phyloP scores from a whole-genome alignment of 2,329 filamentous ascomycete species.

The Fusarium anthophilum region DNA sequence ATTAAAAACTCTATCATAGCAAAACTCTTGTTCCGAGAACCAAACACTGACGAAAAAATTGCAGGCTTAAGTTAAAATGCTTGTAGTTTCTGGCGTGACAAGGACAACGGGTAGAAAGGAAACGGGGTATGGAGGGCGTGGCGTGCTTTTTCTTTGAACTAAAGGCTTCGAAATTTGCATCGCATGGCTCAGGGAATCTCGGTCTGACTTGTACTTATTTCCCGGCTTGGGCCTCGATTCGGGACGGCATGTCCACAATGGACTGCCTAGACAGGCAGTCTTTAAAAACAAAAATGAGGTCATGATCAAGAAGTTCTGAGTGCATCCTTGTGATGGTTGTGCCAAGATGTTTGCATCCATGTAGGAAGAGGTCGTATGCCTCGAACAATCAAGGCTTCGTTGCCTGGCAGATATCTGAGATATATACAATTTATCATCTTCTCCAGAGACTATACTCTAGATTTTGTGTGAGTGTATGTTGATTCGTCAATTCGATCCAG shows the following conservation, averaged over 20 bases:
- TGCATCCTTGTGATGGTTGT: neutral
- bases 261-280: slow-evolving; percentile 47
- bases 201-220: slow-evolving; percentile 52
- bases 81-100: slow-evolving; percentile 42
- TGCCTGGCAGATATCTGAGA: neutral
- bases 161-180: slow-evolving; percentile 50
- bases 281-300: slow-evolving; percentile 51
- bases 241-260: slow-evolving; percentile 47
- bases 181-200: slow-evolving; percentile 52
- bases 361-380: neutral
- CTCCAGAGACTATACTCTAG: neutral
- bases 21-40: neutral
- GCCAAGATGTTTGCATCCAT: neutral
- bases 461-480: neutral
- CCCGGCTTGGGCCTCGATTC: slow-evolving; percentile 50
- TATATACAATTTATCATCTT: neutral
- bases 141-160: slow-evolving; percentile 50
- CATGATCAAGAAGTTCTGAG: slow-evolving; percentile 46
- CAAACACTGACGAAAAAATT: slow-evolving; percentile 25
- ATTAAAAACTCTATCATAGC: neutral
- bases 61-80: slow-evolving; percentile 44
- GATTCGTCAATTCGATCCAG: neutral
- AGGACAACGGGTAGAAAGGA: slow-evolving; percentile 48
- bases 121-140: slow-evolving; percentile 49
- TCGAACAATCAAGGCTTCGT: neutral